Evolutionary conservation across 1,139 yeast species (phyloP), one percentile per base, ranked within the genome.

Genomic region (Suhomyces coccinellae): DNA sequence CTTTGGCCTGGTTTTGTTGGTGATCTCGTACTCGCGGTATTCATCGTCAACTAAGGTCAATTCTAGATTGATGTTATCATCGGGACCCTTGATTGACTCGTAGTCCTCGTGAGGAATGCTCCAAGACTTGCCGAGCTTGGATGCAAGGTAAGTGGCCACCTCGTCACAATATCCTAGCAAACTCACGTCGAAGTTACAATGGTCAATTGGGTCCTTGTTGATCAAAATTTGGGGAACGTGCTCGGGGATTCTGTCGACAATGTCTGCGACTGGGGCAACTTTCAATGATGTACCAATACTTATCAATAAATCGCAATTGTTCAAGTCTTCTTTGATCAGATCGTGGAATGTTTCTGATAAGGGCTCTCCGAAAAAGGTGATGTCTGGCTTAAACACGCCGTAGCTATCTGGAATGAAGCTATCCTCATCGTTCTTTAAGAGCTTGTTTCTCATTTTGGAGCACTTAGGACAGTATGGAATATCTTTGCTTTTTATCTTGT

Each of bases 311-410:
- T 93, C 98, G 66, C 97, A 89, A 26, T 54, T 51, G 14, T 44
- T 49, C 14, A 85, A 71, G 57, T 85, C 93, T 38, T 73, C 67
- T 33, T 75, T 73, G 33, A 87, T 76, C 24, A 78, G 68, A 40
- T 79, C 79, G 54, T 88, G 93, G 57, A 86, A 90, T 43, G 75
- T 65, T n/a, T 73, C 44, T 10, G 98, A 97, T 45, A 93, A 72
- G 12, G 84, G 81, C 61, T 93, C 98, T 7, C 97, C 97, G 57
- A 93, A 93, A 59, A 93, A 93, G 0, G 97, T 91, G 48, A 93
- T 91, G 62, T 93, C 97, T 0, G 99, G 99, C 61, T 93, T 91
- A 75, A 88, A 77, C 6, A 90, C 93, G n/a, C 97, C 97, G 59
- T 65, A 83, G n/a, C 85, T 78, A 44, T 65, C 70, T 4, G 62